These are phyloP conservation scores for Bipolaris sorokiniana DNA, from an alignment of 2,329 filamentous ascomycete genomes.

Conservation along the genomic window DNA sequence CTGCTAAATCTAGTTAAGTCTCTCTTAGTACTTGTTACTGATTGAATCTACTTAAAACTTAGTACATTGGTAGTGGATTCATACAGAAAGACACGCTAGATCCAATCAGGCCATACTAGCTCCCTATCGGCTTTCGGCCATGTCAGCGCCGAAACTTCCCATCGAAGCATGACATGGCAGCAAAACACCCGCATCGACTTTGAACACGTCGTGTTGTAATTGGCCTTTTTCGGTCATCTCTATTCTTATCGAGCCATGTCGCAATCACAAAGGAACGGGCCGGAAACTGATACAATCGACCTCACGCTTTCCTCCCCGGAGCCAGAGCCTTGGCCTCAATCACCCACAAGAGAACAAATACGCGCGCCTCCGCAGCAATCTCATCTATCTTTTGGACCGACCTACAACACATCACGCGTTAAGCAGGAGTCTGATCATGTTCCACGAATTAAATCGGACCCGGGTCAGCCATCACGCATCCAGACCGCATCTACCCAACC, in stretches of 20 bases:
- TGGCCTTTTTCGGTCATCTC: not conserved
- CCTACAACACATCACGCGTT: not conserved
- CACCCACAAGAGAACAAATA: constrained; percentile 9
- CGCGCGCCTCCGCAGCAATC: constrained; percentile 17
- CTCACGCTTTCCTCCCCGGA: constrained; percentile 36
- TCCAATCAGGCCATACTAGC: not conserved
- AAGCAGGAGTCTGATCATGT: constrained; percentile 1
- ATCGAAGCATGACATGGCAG: too few species aligned
- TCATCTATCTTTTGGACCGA: constrained; percentile 13
- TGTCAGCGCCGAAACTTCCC: not conserved
- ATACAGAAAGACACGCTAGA: not conserved
- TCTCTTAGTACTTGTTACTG: too few species aligned
- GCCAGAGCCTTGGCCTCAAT: constrained; percentile 17
- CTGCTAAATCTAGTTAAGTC: too few species aligned
- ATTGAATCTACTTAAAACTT: too few species aligned
- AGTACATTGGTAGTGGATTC: too few species aligned
- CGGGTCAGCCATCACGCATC: not conserved
- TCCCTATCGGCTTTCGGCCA: not conserved
- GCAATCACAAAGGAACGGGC: constrained; percentile 5
- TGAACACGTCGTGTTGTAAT: not conserved
- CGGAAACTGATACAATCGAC: constrained; percentile 30
- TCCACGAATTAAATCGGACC: not conserved
- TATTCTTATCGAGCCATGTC: constrained; percentile 8
- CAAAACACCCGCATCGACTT: too few species aligned
- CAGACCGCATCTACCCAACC: not conserved